Evolutionary conservation across 2,329 filamentous ascomycete genomes (phyloP), one percentile per base, ranked within the genome.

Genomic region (Bipolaris oryzae): DNA sequence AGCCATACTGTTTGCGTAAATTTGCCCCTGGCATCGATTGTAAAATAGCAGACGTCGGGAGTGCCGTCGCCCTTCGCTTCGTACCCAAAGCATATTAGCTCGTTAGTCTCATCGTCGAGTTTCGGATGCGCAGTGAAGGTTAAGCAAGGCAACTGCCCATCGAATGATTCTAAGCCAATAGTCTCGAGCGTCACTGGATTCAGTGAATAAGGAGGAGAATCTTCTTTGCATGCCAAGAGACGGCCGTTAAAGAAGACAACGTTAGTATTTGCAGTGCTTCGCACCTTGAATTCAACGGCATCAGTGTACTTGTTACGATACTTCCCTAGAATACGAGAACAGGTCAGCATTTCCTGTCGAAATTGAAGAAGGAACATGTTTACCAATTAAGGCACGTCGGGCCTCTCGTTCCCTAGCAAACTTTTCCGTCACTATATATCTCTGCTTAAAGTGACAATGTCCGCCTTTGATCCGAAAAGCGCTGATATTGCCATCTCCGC

Each of bases 1-100:
- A 77, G 44, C 76, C 77, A 79, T 2, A 71, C 62, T 0, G 57
- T 62, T 44, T 79, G 67, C 0, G 59, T 67, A 5, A 75, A 64
- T 13, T 64, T 68, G 7, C 77, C 76, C 31, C 66, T 60, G 0
- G 66, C 49, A 10, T 57, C 54, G 18, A 79, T 55, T 5, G 52
- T 66, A 46, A 74, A 79, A 41, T 76, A 76, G 45, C 71, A 75
- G 1, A 79, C 59, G 56, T 80, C 78, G 0, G 69, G 69, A 0
- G 76, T 77, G 0, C 74, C 77, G 49, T 77, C 73, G 0, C 78
- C 77, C 37, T 71, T 76, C 0, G 78, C 79, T 55, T 79, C 77
- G 41, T 45, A 45, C 10, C 25, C 43, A 20, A 45, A 45, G n/a
- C 43, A 31, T 7, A 45, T 7, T 78, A 69, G 38, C 20, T 69